phyloP scores from a whole-genome alignment of 2,329 filamentous ascomycete species.

The Hymenoscyphus repandus region DNA sequence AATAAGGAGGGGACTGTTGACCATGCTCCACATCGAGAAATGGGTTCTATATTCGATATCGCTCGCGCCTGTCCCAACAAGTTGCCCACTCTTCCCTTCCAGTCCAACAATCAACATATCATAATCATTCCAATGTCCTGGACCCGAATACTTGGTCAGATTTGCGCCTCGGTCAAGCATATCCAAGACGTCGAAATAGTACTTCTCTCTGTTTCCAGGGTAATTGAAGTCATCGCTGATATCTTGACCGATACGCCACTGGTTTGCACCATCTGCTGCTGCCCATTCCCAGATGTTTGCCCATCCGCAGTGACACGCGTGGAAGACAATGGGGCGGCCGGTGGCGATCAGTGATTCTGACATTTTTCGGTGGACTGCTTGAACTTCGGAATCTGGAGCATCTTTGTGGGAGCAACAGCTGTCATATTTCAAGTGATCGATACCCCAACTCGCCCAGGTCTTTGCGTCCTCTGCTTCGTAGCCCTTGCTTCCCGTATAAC shows the following conservation, averaged over 20 bases:
- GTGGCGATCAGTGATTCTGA: conserved; percentile 41
- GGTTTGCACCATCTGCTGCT: conserved; percentile 37
- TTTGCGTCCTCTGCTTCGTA: conserved; percentile 53
- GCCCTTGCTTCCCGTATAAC: conserved; percentile 44
- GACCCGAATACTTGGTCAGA: conserved; percentile 38
- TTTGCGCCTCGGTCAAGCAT: conserved; percentile 48
- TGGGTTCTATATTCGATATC: conserved; percentile 29
- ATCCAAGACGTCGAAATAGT: conserved; percentile 27
- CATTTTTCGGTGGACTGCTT: conserved; percentile 37
- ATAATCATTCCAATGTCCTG: conserved; percentile 45
- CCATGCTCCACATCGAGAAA: conserved; percentile 24
- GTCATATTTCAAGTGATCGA: conserved; percentile 57
- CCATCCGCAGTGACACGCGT: conserved; percentile 47
- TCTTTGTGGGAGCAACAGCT: conserved; percentile 50
- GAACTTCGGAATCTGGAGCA: conserved; percentile 31
- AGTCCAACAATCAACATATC: conserved; percentile 26
- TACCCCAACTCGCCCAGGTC: conserved; percentile 52
- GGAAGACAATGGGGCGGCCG: conserved; percentile 43
- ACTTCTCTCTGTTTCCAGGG: conserved; percentile 20
- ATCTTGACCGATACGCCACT: conserved; percentile 42
- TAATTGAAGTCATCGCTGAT: conserved; percentile 32
- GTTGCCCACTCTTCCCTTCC: conserved; percentile 28
- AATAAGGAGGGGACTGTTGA: conserved; percentile 23
- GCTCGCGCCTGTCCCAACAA: conserved; percentile 34
- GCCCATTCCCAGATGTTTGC: conserved; percentile 40